These are phyloP conservation scores for Staphylotrichum tortipilum DNA, from an alignment of 495 filamentous ascomycete species.

Conservation along the genomic window DNA sequence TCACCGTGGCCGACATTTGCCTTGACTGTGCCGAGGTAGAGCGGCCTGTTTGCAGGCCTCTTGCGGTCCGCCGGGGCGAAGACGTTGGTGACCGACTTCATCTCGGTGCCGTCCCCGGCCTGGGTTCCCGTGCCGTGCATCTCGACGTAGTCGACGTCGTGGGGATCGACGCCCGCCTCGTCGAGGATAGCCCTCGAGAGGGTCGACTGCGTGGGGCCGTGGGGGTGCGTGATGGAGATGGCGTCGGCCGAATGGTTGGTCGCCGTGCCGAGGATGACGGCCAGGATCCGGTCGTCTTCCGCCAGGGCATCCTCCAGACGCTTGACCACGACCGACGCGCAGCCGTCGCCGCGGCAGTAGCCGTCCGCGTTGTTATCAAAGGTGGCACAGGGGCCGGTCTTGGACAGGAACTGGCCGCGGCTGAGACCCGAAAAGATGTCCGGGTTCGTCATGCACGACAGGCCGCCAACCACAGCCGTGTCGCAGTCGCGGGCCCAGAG, in stretches of 20 bases:
- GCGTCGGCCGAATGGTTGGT: slow-evolving; percentile 73
- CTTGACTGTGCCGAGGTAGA: slow-evolving; percentile 79
- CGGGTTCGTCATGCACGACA: slow-evolving; percentile 70
- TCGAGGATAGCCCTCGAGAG: slow-evolving; percentile 63
- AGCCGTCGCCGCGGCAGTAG: slow-evolving; percentile 67
- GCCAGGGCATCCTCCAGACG: slow-evolving; percentile 62
- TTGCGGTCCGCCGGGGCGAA: slow-evolving; percentile 67
- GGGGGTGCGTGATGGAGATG: slow-evolving; percentile 77
- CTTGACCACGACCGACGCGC: slow-evolving; percentile 65
- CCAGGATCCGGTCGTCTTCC: slow-evolving; percentile 68
- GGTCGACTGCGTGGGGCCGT: slow-evolving; percentile 59
- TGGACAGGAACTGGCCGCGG: slow-evolving; percentile 73
- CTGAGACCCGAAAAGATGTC: slow-evolving; percentile 80
- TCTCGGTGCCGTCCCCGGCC: slow-evolving; percentile 71
- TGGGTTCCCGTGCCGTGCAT: slow-evolving; percentile 89
- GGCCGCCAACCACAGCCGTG: slow-evolving; percentile 74
- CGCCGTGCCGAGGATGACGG: slow-evolving; percentile 54
- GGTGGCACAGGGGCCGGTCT: slow-evolving; percentile 70
- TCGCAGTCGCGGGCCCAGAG: slow-evolving; percentile 78
- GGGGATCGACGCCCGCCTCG: slow-evolving; percentile 60
- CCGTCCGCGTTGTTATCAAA: slow-evolving; percentile 72
- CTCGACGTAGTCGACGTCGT: slow-evolving; percentile 72
- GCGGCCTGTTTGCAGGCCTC: slow-evolving; percentile 57
- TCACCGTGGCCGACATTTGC: slow-evolving; percentile 88
- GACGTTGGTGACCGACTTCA: slow-evolving; percentile 66